Conservation (phyloP, 1,284 basidiomycete genomes). For the Amylostereum areolatum region DNA sequence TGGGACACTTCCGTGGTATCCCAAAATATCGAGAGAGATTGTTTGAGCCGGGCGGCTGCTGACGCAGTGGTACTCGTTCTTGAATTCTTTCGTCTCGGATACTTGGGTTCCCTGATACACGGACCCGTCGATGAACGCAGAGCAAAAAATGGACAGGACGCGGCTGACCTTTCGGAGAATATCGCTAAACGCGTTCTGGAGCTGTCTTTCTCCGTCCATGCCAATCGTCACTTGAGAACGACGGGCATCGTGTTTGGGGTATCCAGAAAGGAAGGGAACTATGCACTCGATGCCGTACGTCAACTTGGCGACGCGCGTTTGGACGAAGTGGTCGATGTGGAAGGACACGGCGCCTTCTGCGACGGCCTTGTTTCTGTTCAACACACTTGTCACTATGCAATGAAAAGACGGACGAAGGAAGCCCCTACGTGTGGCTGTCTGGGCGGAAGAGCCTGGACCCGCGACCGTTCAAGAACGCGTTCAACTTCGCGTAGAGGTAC, state of each 20-base stretch:
- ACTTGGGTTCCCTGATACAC: background rate
- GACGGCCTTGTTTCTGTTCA: background rate
- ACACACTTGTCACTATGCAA: background rate
- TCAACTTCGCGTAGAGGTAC: conserved; percentile 21
- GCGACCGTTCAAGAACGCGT: conserved; percentile 21
- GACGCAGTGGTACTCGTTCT: no score
- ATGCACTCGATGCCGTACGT: background rate
- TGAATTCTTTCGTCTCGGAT: background rate
- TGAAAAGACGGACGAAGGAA: background rate
- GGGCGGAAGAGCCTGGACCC: conserved; percentile 7
- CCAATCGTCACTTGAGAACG: no score
- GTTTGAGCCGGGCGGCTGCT: no score
- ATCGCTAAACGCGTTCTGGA: background rate
- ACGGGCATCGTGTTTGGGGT: background rate
- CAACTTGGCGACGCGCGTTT: background rate
- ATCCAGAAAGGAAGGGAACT: background rate
- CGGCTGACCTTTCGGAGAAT: background rate
- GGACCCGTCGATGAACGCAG: background rate
- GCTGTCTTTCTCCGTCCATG: background rate
- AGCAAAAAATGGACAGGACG: background rate
- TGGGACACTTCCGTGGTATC: no score
- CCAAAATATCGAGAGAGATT: no score
- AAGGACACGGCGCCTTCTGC: background rate
- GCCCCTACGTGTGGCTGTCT: background rate
- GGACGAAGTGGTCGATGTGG: background rate